Evolutionary conservation across 1,284 basidiomycete species (phyloP).

Genomic region (Melampsora larici-populina): DNA sequence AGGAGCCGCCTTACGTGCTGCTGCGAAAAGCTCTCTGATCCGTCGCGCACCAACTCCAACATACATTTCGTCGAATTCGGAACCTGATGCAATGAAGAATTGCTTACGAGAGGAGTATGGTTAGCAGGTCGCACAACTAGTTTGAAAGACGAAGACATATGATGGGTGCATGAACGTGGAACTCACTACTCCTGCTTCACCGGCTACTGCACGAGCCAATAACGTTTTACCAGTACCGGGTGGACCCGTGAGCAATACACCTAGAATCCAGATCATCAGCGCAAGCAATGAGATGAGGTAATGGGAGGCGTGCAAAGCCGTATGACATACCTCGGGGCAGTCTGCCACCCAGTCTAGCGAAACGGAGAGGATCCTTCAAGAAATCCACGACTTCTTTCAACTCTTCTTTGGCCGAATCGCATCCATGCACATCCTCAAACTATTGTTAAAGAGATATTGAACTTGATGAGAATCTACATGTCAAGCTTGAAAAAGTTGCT

Average conservation of each 20-base stretch:
- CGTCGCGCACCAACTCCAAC: constrained; percentile 94
- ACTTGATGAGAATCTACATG: constrained; percentile 31
- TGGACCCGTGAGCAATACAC: constrained; percentile 53
- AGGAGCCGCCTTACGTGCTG: constrained; percentile 90
- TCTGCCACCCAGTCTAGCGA: constrained; percentile 82
- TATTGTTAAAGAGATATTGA: neutral
- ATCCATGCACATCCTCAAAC: constrained; percentile 75
- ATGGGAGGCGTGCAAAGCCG: neutral
- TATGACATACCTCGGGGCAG: constrained; percentile 75
- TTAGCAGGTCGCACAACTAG: too few species aligned
- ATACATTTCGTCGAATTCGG: constrained; percentile 95
- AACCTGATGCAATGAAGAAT: constrained; percentile 70
- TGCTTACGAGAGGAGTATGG: constrained; percentile 57
- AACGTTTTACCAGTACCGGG: constrained; percentile 91
- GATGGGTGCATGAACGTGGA: neutral
- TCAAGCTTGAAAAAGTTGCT: constrained; percentile 82
- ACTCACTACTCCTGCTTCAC: constrained; percentile 79
- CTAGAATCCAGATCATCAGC: neutral
- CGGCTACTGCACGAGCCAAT: constrained; percentile 90
- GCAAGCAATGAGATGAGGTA: neutral
- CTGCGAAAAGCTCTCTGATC: constrained; percentile 89
- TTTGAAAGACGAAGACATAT: too few species aligned
- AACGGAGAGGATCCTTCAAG: constrained; percentile 80
- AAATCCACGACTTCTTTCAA: constrained; percentile 89
- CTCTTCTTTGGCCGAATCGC: constrained; percentile 70